Evolutionary conservation across 2,329 filamentous ascomycete genomes (phyloP), one percentile per base, ranked within the genome.

Genomic region (Cladosporium sp.): DNA sequence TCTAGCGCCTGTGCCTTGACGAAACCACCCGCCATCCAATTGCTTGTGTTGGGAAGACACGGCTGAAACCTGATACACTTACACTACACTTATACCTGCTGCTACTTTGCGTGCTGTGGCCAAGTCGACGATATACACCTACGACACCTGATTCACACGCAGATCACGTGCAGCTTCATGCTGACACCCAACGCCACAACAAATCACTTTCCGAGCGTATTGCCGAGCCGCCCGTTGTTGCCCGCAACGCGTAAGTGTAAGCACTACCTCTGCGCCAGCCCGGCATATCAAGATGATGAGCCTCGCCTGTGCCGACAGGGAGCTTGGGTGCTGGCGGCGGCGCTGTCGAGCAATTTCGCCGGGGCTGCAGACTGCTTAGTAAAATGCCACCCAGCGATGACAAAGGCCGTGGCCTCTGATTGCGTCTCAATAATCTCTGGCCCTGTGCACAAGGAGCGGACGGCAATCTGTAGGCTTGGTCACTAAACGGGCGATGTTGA

Each of bases 161-260:
- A 56, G n/a, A 10, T 46, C 55, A 53, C 49, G 49, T 29, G 23
- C 31, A 37, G 7, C 33, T 35, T 5, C 18, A 58, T 33, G 37
- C 37, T 49, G 26, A 50, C 37, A 61, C 40, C 37, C n/a, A 44
- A n/a, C 26, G 26, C 40, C 23, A 40, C 40, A n/a, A 49, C 12
- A 44, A 29, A 53, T n/a, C 23, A 29, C n/a, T 37, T 35, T 26
- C 55, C 55, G 33, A 37, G 21, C 55, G 14, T 49, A 50, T 28
- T 33, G 58, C 58, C 58, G 58, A 49, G 28, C 55, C 55, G 55
- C 40, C 37, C 40, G 58, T 61, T 61, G 58, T 26, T 44, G 55
- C 55, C 55, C 55, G 55, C 55, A 23, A 57, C 31, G 29, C 53
- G n/a, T 29, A 29, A 23, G n/a, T 29, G 58, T 50, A 50, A 61